Conservation (phyloP, 139 green algal genomes). For the Chlorella ohadii region DNA sequence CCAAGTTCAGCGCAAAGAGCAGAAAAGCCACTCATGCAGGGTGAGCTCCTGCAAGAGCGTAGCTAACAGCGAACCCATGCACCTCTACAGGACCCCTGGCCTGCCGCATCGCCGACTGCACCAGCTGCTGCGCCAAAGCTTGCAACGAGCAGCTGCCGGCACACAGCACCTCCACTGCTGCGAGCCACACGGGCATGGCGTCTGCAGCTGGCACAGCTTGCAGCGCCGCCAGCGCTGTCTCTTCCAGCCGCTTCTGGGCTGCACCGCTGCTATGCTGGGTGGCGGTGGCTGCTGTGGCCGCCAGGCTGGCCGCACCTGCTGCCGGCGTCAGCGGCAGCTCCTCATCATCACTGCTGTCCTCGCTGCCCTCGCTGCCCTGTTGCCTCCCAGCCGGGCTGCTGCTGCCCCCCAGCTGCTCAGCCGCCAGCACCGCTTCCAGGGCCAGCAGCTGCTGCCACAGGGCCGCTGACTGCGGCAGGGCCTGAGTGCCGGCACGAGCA, state of each 20-base stretch:
- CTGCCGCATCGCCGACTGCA: constrained; percentile 3
- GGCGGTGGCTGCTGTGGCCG: constrained; percentile 2
- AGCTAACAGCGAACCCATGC: no score
- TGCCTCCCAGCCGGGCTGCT: background rate
- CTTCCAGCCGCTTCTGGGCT: background rate
- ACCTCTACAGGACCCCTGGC: constrained; percentile 22
- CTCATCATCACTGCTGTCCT: background rate
- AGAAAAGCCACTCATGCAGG: no score
- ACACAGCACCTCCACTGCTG: background rate
- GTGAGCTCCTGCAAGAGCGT: no score
- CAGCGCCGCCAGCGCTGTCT: constrained; percentile 37
- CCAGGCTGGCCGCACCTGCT: background rate
- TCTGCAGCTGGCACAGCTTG: constrained; percentile 28
- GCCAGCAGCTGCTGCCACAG: constrained; percentile 54
- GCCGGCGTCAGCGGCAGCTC: constrained; percentile 1
- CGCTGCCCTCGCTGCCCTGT: constrained; percentile 2
- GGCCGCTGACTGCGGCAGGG: constrained; percentile 29
- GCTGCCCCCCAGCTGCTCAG: constrained; percentile 1
- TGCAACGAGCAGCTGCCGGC: constrained; percentile 3
- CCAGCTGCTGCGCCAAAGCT: background rate
- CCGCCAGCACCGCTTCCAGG: constrained; percentile 37
- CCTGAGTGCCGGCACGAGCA: constrained; percentile 36
- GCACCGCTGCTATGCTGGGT: background rate
- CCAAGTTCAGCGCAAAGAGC: background rate
- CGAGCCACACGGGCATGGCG: constrained; percentile 36